Base-by-base conservation (phyloP, 2,329 filamentous ascomycete genomes). In the Xylaria sp. region DNA sequence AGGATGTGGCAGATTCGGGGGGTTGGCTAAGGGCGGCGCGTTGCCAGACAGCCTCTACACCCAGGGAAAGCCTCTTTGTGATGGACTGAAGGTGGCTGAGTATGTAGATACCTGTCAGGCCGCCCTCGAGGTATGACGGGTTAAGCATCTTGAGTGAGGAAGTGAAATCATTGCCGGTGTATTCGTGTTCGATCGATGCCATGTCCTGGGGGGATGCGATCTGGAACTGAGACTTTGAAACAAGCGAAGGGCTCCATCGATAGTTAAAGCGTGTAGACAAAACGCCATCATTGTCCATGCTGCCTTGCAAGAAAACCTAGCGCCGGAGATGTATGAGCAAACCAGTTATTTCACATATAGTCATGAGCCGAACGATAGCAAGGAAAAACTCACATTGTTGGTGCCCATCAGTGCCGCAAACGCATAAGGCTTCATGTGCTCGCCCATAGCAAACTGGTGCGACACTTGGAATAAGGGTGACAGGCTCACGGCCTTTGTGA, bases 401-500 rank as follows among this genome's bases (percentile, higher is more conserved):
- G 93, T 97, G 75, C 96, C 96, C 80, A 96, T 97, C 78, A 99
- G 89, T 72, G 93, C 93, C 74, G 94, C 93, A 83, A 98, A 97
- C 63, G 93, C 93, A 83, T 99, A 99, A 43, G 96, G 96, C 80
- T 94, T 94, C 80, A 97, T 86, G 74, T 92, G 90, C 82, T 97
- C 93, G 75, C 96, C 95, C 89, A 97, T 93, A 64, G 95, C 91
- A 81, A 99, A 96, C 76, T 96, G 93, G 84, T 99, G 96, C 73
- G 95, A 97, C 75, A 97, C 92, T 83, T 98, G 95, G 87, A 99
- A 99, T 74, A 98, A 85, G 66, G 96, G 96, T 66, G 90, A 89
- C 80, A 97, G 89, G 87, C 94, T 96, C 84, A 98, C 97, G 79
- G 93, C 90, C 87, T 97, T 98, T 80, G 94, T 97, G 80, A 98